These are phyloP conservation scores for Exophiala lecanii-corni DNA, from an alignment of 2,329 filamentous ascomycete genomes.

Conservation along the genomic window DNA sequence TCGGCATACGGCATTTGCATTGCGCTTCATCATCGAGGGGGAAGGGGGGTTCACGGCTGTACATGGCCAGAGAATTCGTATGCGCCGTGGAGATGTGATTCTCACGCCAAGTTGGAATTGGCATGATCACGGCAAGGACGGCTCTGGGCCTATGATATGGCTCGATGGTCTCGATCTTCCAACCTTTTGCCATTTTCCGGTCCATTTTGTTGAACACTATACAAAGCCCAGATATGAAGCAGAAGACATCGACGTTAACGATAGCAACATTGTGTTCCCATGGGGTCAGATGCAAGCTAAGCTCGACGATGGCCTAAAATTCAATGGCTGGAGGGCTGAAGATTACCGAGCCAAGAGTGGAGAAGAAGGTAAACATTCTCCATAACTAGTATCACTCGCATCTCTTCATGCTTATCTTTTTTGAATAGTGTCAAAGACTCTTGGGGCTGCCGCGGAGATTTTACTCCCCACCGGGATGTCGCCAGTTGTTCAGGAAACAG, in stretches of 20 bases:
- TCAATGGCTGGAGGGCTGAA: conserved; percentile 25
- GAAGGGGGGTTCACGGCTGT: conserved; percentile 54
- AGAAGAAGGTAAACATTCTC: conserved; percentile 27
- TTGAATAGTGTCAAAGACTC: no score
- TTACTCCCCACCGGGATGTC: conserved; percentile 37
- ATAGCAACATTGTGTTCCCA: conserved; percentile 40
- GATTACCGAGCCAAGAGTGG: conserved; percentile 32
- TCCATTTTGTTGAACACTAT: conserved; percentile 53
- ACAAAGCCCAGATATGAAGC: conserved; percentile 45
- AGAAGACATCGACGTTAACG: conserved; percentile 31
- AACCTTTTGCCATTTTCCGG: conserved; percentile 45
- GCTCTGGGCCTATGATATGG: conserved; percentile 52
- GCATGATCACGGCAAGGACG: conserved; percentile 58
- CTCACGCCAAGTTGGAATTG: conserved; percentile 56
- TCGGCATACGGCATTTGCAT: conserved; percentile 52
- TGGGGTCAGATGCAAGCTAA: conserved; percentile 43
- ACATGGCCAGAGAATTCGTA: conserved; percentile 48
- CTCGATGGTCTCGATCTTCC: conserved; percentile 54
- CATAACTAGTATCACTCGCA: no score
- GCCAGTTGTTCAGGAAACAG: conserved; percentile 42
- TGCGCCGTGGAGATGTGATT: conserved; percentile 53
- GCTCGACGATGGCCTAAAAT: conserved; percentile 39
- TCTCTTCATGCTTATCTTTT: no score
- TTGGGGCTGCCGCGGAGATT: conserved; percentile 46
- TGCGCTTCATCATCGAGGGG: conserved; percentile 55